phyloP scores from a whole-genome alignment of 2,329 filamentous ascomycete genomes.

The Paecilomyces variotii region DNA sequence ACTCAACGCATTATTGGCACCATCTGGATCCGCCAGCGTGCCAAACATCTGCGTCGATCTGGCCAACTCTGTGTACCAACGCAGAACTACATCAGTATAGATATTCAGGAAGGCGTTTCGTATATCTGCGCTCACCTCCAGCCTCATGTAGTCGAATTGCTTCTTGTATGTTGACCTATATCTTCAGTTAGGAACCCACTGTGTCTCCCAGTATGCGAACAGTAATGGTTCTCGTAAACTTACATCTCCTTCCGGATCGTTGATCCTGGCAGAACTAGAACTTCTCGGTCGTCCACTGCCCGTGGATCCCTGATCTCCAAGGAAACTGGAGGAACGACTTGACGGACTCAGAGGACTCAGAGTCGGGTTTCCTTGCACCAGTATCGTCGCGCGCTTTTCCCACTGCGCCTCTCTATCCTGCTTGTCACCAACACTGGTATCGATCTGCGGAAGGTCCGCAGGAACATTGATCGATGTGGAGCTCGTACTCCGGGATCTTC shows the following conservation, averaged over 20 bases:
- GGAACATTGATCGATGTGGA: slow-evolving; percentile 62
- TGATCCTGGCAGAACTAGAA: slow-evolving; percentile 23
- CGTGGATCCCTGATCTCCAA: slow-evolving; percentile 7
- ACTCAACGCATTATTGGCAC: slow-evolving; percentile 83
- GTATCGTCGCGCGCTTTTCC: slow-evolving; percentile 87
- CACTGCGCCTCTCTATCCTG: slow-evolving; percentile 64
- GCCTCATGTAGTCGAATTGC: slow-evolving; percentile 90
- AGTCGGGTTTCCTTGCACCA: slow-evolving; percentile 55
- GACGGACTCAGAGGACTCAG: slow-evolving; percentile 36
- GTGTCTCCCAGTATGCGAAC: not conserved
- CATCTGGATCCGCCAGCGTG: slow-evolving; percentile 70
- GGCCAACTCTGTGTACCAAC: slow-evolving; percentile 50
- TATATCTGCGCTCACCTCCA: slow-evolving; percentile 43
- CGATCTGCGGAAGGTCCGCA: slow-evolving; percentile 67
- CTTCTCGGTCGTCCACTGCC: slow-evolving; percentile 19
- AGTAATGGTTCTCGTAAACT: slow-evolving; percentile 5
- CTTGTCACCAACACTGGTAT: slow-evolving; percentile 40
- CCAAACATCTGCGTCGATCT: slow-evolving; percentile 80
- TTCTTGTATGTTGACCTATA: slow-evolving; percentile 66
- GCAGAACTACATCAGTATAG: slow-evolving; percentile 8
- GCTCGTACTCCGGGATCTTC: slow-evolving; percentile 25
- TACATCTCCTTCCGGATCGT: slow-evolving; percentile 30
- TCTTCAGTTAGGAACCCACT: not conserved
- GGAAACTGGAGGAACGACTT: slow-evolving; percentile 18
- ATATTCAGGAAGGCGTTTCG: slow-evolving; percentile 1